Evolutionary conservation across 306 rosid species (phyloP).

Genomic region (Medicago lupulina): DNA sequence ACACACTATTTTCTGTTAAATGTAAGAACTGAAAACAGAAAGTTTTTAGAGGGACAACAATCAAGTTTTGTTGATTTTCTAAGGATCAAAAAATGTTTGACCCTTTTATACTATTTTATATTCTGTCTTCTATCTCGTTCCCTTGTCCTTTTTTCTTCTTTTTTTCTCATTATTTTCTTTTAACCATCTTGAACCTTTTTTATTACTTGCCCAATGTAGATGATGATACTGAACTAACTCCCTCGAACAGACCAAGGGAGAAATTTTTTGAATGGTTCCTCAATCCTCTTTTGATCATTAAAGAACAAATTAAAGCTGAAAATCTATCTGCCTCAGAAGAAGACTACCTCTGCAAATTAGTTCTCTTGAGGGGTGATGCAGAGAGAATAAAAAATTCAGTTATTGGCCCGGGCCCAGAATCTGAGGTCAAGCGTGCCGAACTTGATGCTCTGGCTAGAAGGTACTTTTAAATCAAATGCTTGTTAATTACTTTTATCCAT

Average conservation of each 20-base stretch:
- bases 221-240: slow-evolving; percentile 76
- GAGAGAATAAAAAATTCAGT: slow-evolving; percentile 60
- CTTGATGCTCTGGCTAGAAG: slow-evolving; percentile 91
- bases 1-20: no score
- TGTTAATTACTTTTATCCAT: neutral
- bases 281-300: slow-evolving; percentile 81
- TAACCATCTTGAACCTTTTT: slow-evolving; percentile 33
- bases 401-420: slow-evolving; percentile 66
- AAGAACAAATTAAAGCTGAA: slow-evolving; percentile 91
- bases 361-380: slow-evolving; percentile 73
- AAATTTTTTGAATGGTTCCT: slow-evolving; percentile 86
- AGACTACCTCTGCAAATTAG: slow-evolving; percentile 72
- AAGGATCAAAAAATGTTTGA: no score
- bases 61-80: no score
- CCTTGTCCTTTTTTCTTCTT: neutral
- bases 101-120: neutral
- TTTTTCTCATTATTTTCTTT: slow-evolving; percentile 35
- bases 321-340: slow-evolving; percentile 81
- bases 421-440: slow-evolving; percentile 86
- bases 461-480: slow-evolving; percentile 44
- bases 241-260: slow-evolving; percentile 83
- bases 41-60: no score
- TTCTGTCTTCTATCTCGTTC: neutral
- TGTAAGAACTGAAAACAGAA: no score
- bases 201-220: slow-evolving; percentile 51